Conservation (phyloP, 2,329 filamentous ascomycete species). For the Paraconiothyrium brasiliense region DNA sequence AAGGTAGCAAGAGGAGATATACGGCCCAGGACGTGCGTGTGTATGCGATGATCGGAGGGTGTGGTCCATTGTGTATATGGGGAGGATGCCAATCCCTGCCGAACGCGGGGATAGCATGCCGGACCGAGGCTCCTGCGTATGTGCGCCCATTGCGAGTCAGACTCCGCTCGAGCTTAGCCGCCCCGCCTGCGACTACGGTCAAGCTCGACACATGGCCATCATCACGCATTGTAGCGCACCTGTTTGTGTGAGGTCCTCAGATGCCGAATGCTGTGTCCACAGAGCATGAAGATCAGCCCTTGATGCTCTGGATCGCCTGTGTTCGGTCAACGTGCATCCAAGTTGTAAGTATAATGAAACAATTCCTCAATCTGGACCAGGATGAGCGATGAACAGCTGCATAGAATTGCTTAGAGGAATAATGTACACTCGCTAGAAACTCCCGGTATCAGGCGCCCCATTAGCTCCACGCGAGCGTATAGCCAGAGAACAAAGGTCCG, state of each 20-base stretch:
- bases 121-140: conserved; percentile 30
- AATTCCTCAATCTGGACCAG: not conserved
- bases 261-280: not conserved
- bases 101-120: conserved; percentile 28
- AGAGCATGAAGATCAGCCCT: not conserved
- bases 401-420: conserved; percentile 20
- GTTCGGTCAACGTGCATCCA: conserved; percentile 6
- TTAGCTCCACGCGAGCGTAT: not conserved
- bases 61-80: conserved; percentile 31
- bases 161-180: not conserved
- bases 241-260: not conserved
- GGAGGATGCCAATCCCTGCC: conserved; percentile 33
- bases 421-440: conserved; percentile 20
- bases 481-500: not conserved
- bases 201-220: not conserved
- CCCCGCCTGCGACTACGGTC: not conserved
- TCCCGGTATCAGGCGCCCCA: not conserved
- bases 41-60: conserved; percentile 13
- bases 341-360: not conserved
- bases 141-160: not conserved
- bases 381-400: conserved; percentile 6
- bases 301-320: not conserved
- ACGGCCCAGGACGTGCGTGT: not conserved
- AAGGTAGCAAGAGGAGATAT: not conserved
- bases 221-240: not conserved